Conservation (phyloP, 495 filamentous ascomycete genomes). For the Sphaerosporella brunnea region DNA sequence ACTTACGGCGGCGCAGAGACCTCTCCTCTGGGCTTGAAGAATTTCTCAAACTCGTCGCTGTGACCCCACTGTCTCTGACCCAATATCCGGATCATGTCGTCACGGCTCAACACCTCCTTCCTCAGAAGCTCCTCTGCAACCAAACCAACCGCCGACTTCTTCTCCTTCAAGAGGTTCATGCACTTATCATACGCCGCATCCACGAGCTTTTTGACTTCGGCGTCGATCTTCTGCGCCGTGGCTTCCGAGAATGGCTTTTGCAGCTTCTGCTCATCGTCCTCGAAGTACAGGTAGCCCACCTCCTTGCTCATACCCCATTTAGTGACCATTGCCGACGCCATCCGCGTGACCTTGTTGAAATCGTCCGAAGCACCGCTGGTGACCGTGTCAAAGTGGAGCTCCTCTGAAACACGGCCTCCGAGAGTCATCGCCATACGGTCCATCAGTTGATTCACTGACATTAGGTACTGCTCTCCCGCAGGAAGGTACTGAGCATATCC, state of each 20-base stretch:
- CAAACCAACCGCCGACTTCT: constrained; percentile 71
- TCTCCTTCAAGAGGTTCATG: constrained; percentile 58
- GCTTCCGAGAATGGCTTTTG: constrained; percentile 92
- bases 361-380: constrained; percentile 89
- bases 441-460: constrained; percentile 92
- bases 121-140: constrained; percentile 81
- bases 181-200: constrained; percentile 85
- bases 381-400: constrained; percentile 88
- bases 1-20: constrained; percentile 23
- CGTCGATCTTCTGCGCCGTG: constrained; percentile 77
- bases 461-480: constrained; percentile 69
- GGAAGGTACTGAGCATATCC: constrained; percentile 98
- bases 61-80: constrained; percentile 62
- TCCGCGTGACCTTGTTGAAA: constrained; percentile 93
- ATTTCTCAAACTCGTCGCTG: constrained; percentile 75
- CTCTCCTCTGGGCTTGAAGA: constrained; percentile 43
- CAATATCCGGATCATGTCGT: constrained; percentile 77
- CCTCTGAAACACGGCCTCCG: constrained; percentile 82
- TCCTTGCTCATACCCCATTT: constrained; percentile 94
- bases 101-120: constrained; percentile 78
- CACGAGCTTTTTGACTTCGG: constrained; percentile 75
- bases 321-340: constrained; percentile 94
- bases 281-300: constrained; percentile 78
- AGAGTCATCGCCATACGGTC: constrained; percentile 99
- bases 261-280: constrained; percentile 56